These are phyloP conservation scores for Letharia lupina DNA, from an alignment of 495 filamentous ascomycete species.

Conservation along the genomic window DNA sequence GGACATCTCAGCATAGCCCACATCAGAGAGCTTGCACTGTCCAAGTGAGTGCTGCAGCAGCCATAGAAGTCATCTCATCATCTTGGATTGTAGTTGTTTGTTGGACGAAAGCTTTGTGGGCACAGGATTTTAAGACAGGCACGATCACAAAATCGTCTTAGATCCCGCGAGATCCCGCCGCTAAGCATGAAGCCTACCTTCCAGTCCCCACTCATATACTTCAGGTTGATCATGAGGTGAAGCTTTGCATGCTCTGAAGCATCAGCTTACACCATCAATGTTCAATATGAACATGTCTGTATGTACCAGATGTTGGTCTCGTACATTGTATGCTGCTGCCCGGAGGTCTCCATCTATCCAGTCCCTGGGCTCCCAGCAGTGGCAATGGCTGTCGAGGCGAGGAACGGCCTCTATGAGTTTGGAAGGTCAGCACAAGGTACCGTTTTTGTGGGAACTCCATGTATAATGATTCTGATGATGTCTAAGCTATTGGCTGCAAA, in stretches of 20 bases:
- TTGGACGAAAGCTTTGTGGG: not conserved
- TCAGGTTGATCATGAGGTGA: not conserved
- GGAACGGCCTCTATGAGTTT: constrained; percentile 42
- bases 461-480: constrained; percentile 15
- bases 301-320: constrained; percentile 16
- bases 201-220: not conserved
- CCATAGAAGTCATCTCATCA: constrained; percentile 39
- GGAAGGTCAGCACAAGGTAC: constrained; percentile 60
- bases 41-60: constrained; percentile 34
- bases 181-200: not conserved
- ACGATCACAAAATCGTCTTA: constrained; percentile 2
- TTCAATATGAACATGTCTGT: constrained; percentile 13
- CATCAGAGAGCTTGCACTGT: constrained; percentile 28
- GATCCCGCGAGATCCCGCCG: not conserved
- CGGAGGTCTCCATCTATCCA: not conserved
- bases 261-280: not conserved
- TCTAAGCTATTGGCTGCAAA: constrained; percentile 67
- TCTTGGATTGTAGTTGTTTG: constrained; percentile 42
- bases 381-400: constrained; percentile 32
- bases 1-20: constrained; percentile 43
- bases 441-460: constrained; percentile 12
- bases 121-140: constrained; percentile 3
- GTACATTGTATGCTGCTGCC: constrained; percentile 9
- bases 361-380: constrained; percentile 6
- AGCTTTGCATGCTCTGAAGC: not conserved